Base-by-base conservation (phyloP, 805 yeast species). In the Wickerhamiella sergipiensis region DNA sequence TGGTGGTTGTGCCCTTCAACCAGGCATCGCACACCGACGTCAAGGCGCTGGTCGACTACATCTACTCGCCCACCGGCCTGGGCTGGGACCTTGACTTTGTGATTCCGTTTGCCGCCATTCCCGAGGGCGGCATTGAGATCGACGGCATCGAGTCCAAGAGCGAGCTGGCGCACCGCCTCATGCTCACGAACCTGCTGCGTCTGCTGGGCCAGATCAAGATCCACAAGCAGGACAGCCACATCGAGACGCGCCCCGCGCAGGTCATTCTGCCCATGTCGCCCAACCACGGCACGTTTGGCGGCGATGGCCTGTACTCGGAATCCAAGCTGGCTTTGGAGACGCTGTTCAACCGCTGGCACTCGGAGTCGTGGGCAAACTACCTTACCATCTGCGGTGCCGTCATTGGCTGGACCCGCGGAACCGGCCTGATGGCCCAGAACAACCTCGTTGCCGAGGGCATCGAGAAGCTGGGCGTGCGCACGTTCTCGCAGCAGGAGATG, bases 331-430 rank as follows among this genome's bases (percentile, higher is more conserved):
- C 95, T 43, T 76, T 92, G 61, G 99, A 92, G 74, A 90, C 97
- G 31, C 74, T 92, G 66, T 88, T 92, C 80, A 90, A 90, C 83
- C 85, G 97, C 78, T 92, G 98, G 98, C 77, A 82, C 71, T 89
- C 98, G 46, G 99, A 92, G 76, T 84, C 88, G 53, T 92, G 99
- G 99, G 81, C 83, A 45, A 74, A 84, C 58, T 92, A 85, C 74
- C 80, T 92, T 72, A 92, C 97, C 53, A 75, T 92, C 54, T 89
- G 97, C 71, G 99, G 99, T 76, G 97, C 98, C 45, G 78, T 92
- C 59, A 92, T 92, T 69, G 99, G 99, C 67, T 92, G 99, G 99
- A 92, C 99, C 57, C 86, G 99, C 78, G 99, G 99, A 71, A 92
- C 99, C 53, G 99, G 99, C 65, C 81, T 92, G 66, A 92, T 92